A percentile compares a stretch with the other conserved stretches of the same genome.
phyloP scores from a whole-genome alignment of 2,329 filamentous ascomycete genomes.

The Fusarium sp. region DNA sequence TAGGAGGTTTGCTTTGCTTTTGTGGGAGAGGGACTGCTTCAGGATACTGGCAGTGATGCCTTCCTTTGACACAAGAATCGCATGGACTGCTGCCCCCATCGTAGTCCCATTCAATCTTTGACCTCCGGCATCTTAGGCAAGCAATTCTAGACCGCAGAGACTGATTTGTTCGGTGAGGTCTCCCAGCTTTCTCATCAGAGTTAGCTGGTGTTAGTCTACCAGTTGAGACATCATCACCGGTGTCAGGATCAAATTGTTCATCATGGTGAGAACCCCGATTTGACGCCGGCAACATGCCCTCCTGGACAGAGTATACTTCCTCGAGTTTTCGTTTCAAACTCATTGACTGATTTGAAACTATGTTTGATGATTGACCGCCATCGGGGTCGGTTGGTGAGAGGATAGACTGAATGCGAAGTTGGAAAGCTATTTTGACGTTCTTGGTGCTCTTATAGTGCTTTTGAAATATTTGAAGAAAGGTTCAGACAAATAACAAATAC shows the following conservation, averaged over 20 bases:
- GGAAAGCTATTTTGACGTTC: constrained; percentile 65
- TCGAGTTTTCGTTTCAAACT: constrained; percentile 15
- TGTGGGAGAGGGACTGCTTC: constrained; percentile 54
- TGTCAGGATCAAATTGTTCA: not conserved
- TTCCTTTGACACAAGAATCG: constrained; percentile 78
- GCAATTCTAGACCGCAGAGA: constrained; percentile 84
- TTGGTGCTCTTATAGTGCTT: constrained; percentile 52
- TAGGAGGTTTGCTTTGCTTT: constrained; percentile 58
- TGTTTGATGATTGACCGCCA: constrained; percentile 53
- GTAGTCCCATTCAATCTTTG: constrained; percentile 91
- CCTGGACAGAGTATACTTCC: not conserved
- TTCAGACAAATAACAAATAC: no score
- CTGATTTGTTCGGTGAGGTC: constrained; percentile 49
- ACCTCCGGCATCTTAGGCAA: constrained; percentile 79
- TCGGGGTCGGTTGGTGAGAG: constrained; percentile 62
- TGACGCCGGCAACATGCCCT: not conserved
- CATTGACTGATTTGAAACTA: not conserved
- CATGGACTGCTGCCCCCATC: constrained; percentile 78
- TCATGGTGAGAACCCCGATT: not conserved
- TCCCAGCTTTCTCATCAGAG: constrained; percentile 32
- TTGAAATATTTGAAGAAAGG: not conserved
- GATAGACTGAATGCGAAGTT: constrained; percentile 65
- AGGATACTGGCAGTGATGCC: constrained; percentile 80
- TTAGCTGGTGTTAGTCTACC: not conserved
- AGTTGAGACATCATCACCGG: not conserved